Percentiles rank a stretch among this genome's conserved stretches.
phyloP scores from a whole-genome alignment of 768 basidiomycete species.

The Tricholoma bakamatsutake region DNA sequence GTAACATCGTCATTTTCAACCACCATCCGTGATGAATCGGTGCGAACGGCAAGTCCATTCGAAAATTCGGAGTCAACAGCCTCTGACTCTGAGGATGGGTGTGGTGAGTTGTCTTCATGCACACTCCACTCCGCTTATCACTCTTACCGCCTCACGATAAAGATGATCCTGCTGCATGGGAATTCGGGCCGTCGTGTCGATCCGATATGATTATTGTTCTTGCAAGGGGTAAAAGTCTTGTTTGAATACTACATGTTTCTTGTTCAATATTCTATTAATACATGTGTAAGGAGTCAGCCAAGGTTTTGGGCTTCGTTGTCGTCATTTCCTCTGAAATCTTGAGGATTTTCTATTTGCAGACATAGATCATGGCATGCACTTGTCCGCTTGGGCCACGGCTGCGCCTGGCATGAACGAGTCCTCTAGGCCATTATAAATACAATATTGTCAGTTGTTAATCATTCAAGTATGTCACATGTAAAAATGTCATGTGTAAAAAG shows the following conservation, averaged over 20 bases:
- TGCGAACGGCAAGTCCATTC: no score
- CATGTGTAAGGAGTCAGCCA: neutral
- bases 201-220: neutral
- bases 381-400: no score
- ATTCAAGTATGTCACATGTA: neutral
- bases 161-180: slow-evolving; percentile 4
- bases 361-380: no score
- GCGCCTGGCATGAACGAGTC: neutral
- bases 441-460: neutral
- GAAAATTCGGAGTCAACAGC: no score
- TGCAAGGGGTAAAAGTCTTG: neutral
- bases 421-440: neutral
- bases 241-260: neutral
- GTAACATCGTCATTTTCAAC: no score
- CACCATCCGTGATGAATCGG: no score
- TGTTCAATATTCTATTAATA: no score
- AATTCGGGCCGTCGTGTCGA: neutral
- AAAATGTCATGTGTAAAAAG: neutral
- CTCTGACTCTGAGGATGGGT: no score
- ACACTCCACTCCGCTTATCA: neutral
- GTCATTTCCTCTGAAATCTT: no score
- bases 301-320: no score
- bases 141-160: slow-evolving; percentile 5
- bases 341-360: no score
- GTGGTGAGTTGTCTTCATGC: no score